A percentile compares a stretch with the other conserved stretches of the same genome.
phyloP scores from a whole-genome alignment of 2,329 filamentous ascomycete species.

The Pyrenochaeta sp. region DNA sequence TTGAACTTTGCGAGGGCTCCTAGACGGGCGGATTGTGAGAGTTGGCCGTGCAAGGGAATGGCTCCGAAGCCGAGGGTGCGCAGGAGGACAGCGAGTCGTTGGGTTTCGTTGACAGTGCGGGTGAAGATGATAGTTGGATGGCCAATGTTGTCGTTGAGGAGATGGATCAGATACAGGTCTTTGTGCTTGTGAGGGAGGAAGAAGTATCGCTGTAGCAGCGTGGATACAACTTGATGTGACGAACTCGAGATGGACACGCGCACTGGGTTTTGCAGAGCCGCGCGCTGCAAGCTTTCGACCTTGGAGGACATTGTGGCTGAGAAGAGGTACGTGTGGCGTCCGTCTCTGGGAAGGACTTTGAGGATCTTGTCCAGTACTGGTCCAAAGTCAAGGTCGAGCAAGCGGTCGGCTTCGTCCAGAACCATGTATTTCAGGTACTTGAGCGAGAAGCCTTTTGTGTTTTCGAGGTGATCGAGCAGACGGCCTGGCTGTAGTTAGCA shows the following conservation, averaged over 20 bases:
- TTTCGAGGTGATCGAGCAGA: constrained; percentile 90
- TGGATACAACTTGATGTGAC: constrained; percentile 92
- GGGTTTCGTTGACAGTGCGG: constrained; percentile 88
- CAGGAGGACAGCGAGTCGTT: constrained; percentile 83
- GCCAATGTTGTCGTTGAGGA: constrained; percentile 87
- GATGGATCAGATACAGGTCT: constrained; percentile 86
- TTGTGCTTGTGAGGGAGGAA: constrained; percentile 82
- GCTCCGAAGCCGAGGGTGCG: constrained; percentile 86
- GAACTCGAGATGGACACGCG: constrained; percentile 81
- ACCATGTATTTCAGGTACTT: constrained; percentile 85
- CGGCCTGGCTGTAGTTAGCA: constrained; percentile 61
- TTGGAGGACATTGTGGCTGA: constrained; percentile 94
- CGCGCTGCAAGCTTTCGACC: constrained; percentile 90
- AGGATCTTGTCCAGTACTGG: constrained; percentile 92
- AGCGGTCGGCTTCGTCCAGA: constrained; percentile 92
- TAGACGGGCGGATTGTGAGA: constrained; percentile 85
- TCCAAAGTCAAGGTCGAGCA: constrained; percentile 94
- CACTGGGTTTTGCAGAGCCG: constrained; percentile 84
- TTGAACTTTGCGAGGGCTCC: constrained; percentile 93
- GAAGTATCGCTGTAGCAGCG: constrained; percentile 83
- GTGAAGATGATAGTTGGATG: constrained; percentile 90
- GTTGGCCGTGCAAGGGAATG: constrained; percentile 90
- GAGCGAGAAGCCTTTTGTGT: constrained; percentile 94
- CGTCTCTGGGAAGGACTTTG: constrained; percentile 75
- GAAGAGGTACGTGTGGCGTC: constrained; percentile 78